phyloP scores from a whole-genome alignment of 2,329 filamentous ascomycete genomes.

The Aureobasidium musti region DNA sequence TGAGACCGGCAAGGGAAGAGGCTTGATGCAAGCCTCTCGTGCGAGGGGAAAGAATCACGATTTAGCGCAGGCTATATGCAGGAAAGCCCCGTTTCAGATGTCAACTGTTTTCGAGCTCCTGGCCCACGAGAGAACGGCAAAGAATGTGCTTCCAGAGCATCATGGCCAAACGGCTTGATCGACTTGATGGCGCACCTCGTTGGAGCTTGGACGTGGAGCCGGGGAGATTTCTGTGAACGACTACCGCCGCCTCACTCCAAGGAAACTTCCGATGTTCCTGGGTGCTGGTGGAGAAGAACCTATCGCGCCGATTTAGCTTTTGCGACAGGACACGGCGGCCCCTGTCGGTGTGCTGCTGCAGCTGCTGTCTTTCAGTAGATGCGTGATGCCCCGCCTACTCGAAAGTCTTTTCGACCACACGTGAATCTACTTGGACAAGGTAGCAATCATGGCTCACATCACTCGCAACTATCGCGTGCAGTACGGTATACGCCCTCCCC shows the following conservation, averaged over 20 bases:
- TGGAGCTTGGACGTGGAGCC: slow-evolving; percentile 24
- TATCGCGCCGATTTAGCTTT: slow-evolving; percentile 24
- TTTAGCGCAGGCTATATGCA: slow-evolving; percentile 29
- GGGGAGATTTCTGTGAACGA: slow-evolving; percentile 22
- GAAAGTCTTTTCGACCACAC: not conserved
- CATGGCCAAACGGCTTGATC: slow-evolving; percentile 29
- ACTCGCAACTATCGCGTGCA: not conserved
- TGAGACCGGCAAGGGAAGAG: slow-evolving; percentile 23
- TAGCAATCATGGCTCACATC: not conserved
- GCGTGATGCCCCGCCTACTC: not conserved
- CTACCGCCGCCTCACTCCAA: not conserved
- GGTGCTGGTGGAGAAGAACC: slow-evolving; percentile 23
- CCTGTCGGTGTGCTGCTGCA: slow-evolving; percentile 26
- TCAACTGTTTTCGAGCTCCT: slow-evolving; percentile 24
- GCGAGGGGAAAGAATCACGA: slow-evolving; percentile 28
- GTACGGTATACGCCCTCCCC: not conserved
- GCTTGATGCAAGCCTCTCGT: slow-evolving; percentile 28
- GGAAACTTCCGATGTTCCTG: slow-evolving; percentile 21
- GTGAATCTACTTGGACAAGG: not conserved
- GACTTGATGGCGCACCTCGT: slow-evolving; percentile 25
- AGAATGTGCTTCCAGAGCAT: slow-evolving; percentile 23
- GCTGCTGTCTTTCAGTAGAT: not conserved
- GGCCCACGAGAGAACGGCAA: slow-evolving; percentile 10
- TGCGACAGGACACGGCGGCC: slow-evolving; percentile 22
- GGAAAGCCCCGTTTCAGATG: slow-evolving; percentile 30